Conservation (phyloP, 2,329 filamentous ascomycete genomes). For the Botrytis squamosa region DNA sequence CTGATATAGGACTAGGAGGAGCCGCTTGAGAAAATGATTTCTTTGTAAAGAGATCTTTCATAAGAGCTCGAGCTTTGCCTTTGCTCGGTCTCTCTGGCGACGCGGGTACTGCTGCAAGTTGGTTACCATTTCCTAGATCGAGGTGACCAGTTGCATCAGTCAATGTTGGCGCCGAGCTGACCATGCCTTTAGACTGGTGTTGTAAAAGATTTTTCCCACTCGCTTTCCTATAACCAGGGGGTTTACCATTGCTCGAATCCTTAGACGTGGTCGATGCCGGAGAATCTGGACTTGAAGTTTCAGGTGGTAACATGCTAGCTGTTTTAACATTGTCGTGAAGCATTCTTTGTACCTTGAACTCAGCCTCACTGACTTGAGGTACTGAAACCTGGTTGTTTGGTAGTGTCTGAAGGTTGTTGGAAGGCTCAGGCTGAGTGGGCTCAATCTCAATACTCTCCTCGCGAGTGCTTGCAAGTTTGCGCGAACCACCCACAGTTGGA, state of each 20-base stretch:
- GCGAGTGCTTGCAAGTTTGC: constrained; percentile 20
- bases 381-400: background rate
- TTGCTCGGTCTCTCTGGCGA: constrained; percentile 12
- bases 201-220: constrained; percentile 25
- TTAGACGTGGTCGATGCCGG: constrained; percentile 21
- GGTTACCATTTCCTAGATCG: constrained; percentile 24
- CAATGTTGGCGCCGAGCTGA: constrained; percentile 34
- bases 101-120: background rate
- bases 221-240: constrained; percentile 15
- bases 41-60: constrained; percentile 36
- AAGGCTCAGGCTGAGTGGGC: background rate
- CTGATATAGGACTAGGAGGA: constrained; percentile 15
- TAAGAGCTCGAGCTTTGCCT: constrained; percentile 30
- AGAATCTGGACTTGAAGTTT: constrained; percentile 10
- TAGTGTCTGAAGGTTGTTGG: background rate
- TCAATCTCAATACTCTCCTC: constrained; percentile 11
- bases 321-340: constrained; percentile 18
- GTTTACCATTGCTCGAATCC: constrained; percentile 7
- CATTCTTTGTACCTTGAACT: constrained; percentile 18
- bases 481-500: background rate
- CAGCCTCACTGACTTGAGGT: constrained; percentile 4
- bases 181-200: constrained; percentile 29
- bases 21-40: constrained; percentile 26
- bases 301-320: background rate
- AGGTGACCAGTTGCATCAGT: constrained; percentile 32